Conservation (phyloP, 306 rosid genomes). For the Phaseolus lunatus region DNA sequence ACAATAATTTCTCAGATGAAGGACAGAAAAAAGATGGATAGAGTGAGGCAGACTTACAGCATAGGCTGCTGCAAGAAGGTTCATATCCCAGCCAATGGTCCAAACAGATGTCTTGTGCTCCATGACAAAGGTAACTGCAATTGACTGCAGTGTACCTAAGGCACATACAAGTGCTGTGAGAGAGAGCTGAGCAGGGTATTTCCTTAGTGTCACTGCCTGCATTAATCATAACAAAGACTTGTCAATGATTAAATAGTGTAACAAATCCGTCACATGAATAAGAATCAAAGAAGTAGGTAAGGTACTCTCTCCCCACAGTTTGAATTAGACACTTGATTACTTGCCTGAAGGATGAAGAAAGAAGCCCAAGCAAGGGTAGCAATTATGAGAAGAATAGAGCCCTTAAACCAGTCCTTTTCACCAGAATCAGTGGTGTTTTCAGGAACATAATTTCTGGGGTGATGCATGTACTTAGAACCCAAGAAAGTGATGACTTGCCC, state of each 20-base stretch:
- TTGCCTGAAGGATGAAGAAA: slow-evolving; percentile 88
- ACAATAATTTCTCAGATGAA: neutral
- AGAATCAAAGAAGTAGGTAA: neutral
- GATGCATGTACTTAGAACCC: slow-evolving; percentile 58
- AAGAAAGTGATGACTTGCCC: slow-evolving; percentile 73
- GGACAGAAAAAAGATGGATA: neutral
- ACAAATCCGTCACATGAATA: neutral
- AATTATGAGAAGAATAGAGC: slow-evolving; percentile 80
- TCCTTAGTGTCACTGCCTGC: slow-evolving; percentile 72
- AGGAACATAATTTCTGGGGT: slow-evolving; percentile 46
- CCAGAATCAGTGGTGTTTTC: slow-evolving; percentile 37
- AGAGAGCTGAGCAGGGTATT: slow-evolving; percentile 84
- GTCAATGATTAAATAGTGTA: neutral
- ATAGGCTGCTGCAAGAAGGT: slow-evolving; percentile 90
- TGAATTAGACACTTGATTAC: neutral
- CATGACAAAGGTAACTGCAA: slow-evolving; percentile 71
- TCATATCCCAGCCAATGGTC: slow-evolving; percentile 92
- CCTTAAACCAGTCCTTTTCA: slow-evolving; percentile 77
- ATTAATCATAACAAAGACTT: slow-evolving; percentile 19
- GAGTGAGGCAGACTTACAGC: slow-evolving; percentile 58
- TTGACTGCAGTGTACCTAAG: slow-evolving; percentile 82
- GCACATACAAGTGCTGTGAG: slow-evolving; percentile 85
- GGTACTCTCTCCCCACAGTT: neutral
- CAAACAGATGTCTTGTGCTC: slow-evolving; percentile 74
- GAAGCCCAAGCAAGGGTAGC: slow-evolving; percentile 91